These are phyloP conservation scores for Trametes cubensis DNA, from an alignment of 768 basidiomycete genomes.

Conservation along the genomic window DNA sequence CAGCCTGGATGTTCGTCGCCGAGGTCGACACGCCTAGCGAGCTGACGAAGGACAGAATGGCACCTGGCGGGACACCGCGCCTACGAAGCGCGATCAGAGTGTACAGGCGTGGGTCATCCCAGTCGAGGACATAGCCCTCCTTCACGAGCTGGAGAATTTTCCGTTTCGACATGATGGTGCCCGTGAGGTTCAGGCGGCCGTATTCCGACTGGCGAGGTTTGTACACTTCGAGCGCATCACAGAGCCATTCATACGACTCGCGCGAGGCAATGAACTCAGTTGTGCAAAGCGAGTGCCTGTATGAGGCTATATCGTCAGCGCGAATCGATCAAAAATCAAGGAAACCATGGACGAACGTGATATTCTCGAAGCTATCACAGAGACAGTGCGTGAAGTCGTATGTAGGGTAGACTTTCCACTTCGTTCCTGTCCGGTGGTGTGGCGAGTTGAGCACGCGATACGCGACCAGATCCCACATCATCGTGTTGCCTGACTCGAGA, in stretches of 20 bases:
- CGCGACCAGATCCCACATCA: conserved; percentile 99
- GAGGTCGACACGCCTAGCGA: conserved; percentile 92
- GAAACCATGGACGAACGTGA: conserved; percentile 69
- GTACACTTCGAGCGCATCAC: conserved; percentile 96
- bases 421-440: conserved; percentile 90
- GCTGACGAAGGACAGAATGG: conserved; percentile 91
- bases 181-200: conserved; percentile 89
- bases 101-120: conserved; percentile 98
- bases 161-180: conserved; percentile 95
- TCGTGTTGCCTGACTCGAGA: conserved; percentile 87
- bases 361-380: conserved; percentile 98
- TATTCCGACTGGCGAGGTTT: conserved; percentile 97
- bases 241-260: conserved; percentile 98
- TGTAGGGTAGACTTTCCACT: conserved; percentile 97
- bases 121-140: conserved; percentile 80
- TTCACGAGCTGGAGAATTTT: conserved; percentile 90
- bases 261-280: conserved; percentile 94
- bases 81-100: conserved; percentile 95
- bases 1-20: conserved; percentile 78
- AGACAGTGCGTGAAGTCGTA: conserved; percentile 99
- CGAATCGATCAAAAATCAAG: not conserved
- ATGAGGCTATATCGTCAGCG: not conserved
- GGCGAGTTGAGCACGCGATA: conserved; percentile 90
- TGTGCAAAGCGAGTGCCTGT: conserved; percentile 95
- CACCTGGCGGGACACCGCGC: conserved; percentile 95